Evolutionary conservation across 2,329 filamentous ascomycete genomes (phyloP), one percentile per base, ranked within the genome.

Genomic region (Penicillium polonicum): DNA sequence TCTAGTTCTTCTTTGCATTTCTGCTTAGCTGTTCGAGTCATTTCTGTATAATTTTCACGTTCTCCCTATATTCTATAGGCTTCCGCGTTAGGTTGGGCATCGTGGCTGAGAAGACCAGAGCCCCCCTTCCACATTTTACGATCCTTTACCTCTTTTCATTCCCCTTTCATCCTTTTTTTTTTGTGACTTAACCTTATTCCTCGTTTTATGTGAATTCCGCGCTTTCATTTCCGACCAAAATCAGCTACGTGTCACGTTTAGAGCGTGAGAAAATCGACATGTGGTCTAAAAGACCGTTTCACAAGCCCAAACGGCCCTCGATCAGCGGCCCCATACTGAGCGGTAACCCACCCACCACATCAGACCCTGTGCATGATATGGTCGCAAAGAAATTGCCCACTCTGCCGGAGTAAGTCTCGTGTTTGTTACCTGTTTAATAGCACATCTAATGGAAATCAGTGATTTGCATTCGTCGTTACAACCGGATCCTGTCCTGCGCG

Each of bases 261-360:
- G 45, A 55, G 21, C 44, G 53, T 51, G 46, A 51, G 9, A 29
- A 59, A 42, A 61, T 51, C 67, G 74, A 59, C n/a, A 83, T 85
- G 83, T 85, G 82, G 82, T 82, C 82, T 69, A 80, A 80, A 66
- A 70, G 66, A 42, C 61, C 66, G 7, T 82, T 66, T 74, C 80
- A 70, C 74, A 77, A 68, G 64, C 75, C 76, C 62, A 79, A 71
- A 68, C 76, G 78, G 57, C 76, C 75, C n/a, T 52, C 41, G 19
- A 79, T 79, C 62, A 75, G 77, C 55, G 76, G 75, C 65, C 77
- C 80, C 35, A 75, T 78, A 44, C 71, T 79, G 52, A 73, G 78
- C 66, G 79, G 76, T 25, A 75, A 79, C 60, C 70, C 74, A 48
- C 71, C 73, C 50, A 70, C 74, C 50, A 67, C 70, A 44, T 70